A percentile compares a stretch with the other conserved stretches of the same genome.
Conservation (phyloP, 768 basidiomycete species). For the Exsudoporus frostii region DNA sequence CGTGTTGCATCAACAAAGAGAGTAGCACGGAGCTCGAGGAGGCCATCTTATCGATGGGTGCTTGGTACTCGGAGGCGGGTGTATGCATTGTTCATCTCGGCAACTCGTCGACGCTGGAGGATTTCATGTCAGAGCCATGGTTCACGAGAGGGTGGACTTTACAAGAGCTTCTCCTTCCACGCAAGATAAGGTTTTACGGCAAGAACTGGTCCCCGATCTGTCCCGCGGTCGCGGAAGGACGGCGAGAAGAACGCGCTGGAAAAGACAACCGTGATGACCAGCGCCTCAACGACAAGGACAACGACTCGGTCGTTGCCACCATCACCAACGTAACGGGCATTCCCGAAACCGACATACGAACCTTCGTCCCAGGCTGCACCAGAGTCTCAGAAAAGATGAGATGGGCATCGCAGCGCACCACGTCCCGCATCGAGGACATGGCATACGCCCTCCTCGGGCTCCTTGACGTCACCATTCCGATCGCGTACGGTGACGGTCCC, state of each 20-base stretch:
- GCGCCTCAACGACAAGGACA: slow-evolving; percentile 25
- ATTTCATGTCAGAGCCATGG: slow-evolving; percentile 24
- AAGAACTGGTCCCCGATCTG: slow-evolving; percentile 23
- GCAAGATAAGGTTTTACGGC: slow-evolving; percentile 25
- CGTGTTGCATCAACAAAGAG: slow-evolving; percentile 29
- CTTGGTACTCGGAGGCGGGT: slow-evolving; percentile 24
- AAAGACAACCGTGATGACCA: slow-evolving; percentile 11
- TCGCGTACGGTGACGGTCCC: slow-evolving; percentile 24
- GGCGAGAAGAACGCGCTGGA: slow-evolving; percentile 12
- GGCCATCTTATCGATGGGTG: slow-evolving; percentile 21
- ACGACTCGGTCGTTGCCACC: slow-evolving; percentile 11
- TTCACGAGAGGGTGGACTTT: slow-evolving; percentile 24
- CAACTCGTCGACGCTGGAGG: slow-evolving; percentile 19
- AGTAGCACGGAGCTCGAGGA: slow-evolving; percentile 27
- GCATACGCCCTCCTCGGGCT: slow-evolving; percentile 26
- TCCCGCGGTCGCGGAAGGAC: slow-evolving; percentile 11
- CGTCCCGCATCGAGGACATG: slow-evolving; percentile 22
- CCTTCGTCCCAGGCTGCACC: slow-evolving; percentile 17
- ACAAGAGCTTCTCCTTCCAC: slow-evolving; percentile 22
- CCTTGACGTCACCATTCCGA: slow-evolving; percentile 20
- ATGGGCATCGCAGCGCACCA: slow-evolving; percentile 22
- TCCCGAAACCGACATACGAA: slow-evolving; percentile 19
- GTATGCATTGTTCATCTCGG: slow-evolving; percentile 25
- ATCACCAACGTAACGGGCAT: slow-evolving; percentile 21
- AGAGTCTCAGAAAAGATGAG: slow-evolving; percentile 24